These are phyloP conservation scores for Pyrenophora seminiperda DNA, from an alignment of 2,329 filamentous ascomycete species.

Conservation along the genomic window DNA sequence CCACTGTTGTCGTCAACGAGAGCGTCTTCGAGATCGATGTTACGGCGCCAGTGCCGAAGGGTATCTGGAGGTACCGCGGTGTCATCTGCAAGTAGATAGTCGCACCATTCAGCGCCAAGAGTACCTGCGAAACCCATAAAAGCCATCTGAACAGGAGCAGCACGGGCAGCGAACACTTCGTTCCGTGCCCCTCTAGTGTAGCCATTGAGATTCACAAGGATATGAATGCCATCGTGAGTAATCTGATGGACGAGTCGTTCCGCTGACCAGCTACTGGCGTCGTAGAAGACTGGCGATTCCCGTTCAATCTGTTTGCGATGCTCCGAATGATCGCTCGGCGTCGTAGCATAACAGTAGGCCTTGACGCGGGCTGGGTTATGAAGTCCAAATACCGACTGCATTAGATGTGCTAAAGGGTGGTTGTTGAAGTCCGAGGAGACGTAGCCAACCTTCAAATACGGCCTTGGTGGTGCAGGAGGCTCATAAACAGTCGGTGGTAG, in stretches of 20 bases:
- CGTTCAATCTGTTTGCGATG: constrained; percentile 92
- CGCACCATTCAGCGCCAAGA: constrained; percentile 96
- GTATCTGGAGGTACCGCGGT: constrained; percentile 84
- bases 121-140: constrained; percentile 99
- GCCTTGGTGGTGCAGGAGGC: constrained; percentile 81
- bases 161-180: constrained; percentile 92
- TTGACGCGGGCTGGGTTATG: constrained; percentile 75
- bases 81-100: constrained; percentile 90
- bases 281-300: constrained; percentile 88
- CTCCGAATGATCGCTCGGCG: constrained; percentile 82
- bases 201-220: constrained; percentile 95
- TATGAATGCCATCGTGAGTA: constrained; percentile 84
- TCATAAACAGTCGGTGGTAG: constrained; percentile 78
- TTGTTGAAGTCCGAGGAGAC: constrained; percentile 99
- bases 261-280: constrained; percentile 84
- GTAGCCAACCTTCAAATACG: constrained; percentile 90
- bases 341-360: constrained; percentile 95
- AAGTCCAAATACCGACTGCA: constrained; percentile 98
- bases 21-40: constrained; percentile 73
- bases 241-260: constrained; percentile 87
- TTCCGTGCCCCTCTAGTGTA: constrained; percentile 97
- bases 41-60: constrained; percentile 77
- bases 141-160: constrained; percentile 97
- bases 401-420: constrained; percentile 91
- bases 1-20: constrained; percentile 68